Conservation (phyloP, 2,329 filamentous ascomycete genomes). For the Cladosporium sp. region DNA sequence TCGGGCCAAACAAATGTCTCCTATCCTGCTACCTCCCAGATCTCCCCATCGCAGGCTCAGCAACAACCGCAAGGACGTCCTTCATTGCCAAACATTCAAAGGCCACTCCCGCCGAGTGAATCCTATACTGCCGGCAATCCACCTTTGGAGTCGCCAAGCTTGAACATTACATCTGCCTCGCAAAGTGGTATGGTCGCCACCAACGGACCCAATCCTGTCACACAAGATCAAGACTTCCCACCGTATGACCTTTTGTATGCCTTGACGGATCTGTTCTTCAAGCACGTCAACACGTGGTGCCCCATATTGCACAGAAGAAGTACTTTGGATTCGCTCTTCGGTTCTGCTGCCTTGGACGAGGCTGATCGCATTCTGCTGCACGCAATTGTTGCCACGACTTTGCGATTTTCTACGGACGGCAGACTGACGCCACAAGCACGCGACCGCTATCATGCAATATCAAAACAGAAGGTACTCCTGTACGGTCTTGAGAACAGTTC, state of each 20-base stretch:
- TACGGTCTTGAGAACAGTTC: slow-evolving; percentile 89
- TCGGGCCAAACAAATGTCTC: slow-evolving; percentile 19
- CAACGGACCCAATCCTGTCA: slow-evolving; percentile 18
- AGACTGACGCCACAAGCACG: slow-evolving; percentile 70
- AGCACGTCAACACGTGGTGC: slow-evolving; percentile 66
- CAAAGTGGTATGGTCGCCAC: slow-evolving; percentile 17
- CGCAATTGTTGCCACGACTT: slow-evolving; percentile 81
- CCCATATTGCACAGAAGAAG: slow-evolving; percentile 83
- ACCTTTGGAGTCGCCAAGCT: slow-evolving; percentile 55
- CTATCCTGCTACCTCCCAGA: slow-evolving; percentile 18
- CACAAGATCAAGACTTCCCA: slow-evolving; percentile 49
- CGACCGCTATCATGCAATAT: slow-evolving; percentile 70
- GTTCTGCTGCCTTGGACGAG: slow-evolving; percentile 70
- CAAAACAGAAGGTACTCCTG: slow-evolving; percentile 80
- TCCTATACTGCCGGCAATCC: slow-evolving; percentile 32
- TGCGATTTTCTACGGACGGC: slow-evolving; percentile 76
- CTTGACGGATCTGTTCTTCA: slow-evolving; percentile 59
- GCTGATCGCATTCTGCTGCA: slow-evolving; percentile 79
- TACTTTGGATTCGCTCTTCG: slow-evolving; percentile 75
- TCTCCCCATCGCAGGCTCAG: slow-evolving; percentile 16
- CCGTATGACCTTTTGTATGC: slow-evolving; percentile 58
- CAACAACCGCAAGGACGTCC: slow-evolving; percentile 22
- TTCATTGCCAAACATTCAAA: slow-evolving; percentile 19
- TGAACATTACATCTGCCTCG: slow-evolving; percentile 44
- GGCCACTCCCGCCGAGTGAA: slow-evolving; percentile 18